Evolutionary conservation across 2,329 filamentous ascomycete genomes (phyloP), one percentile per base, ranked within the genome.

Genomic region (Beauveria brongniartii): DNA sequence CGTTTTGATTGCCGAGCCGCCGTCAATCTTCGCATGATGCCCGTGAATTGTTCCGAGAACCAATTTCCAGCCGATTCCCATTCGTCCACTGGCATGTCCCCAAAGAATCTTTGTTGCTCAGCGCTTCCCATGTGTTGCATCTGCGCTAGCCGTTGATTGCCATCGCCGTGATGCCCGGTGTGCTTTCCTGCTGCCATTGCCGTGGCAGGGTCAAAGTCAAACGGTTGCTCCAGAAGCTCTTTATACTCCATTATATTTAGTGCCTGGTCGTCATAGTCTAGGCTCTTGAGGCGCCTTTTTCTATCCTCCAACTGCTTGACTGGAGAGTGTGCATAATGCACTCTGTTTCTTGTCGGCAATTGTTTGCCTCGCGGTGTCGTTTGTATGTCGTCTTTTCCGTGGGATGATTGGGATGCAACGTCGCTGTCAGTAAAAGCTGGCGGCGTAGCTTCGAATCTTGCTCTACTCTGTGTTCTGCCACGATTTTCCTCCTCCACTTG

Each of bases 1-100:
- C 83, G 77, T 71, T 83, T 84, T 16, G 71, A 71, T 61, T 75
- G 75, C 10, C 83, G 76, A 22, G 79, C 75, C 55, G 78, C 73
- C 62, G 76, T 77, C 63, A 85, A 69, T 57, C 72, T 74, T 63
- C 75, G 71, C 69, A 84, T 76, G 47, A 85, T 71, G 3, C 73
- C 73, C 8, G 76, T 71, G 63, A 86, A 85, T 63, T 78, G 79
- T 48, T 78, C 77, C 24, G 83, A 72, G 61, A 86, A 83, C 83
- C 83, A 86, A 64, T 85, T 82, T 5, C 83, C 83, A 1, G 82
- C 78, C 16, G 77, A 74, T 65, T 86, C 82, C 83, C 83, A 86
- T 58, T 85, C 83, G 18, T 76, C 72, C 16, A 84, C 73, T 1
- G 78, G 71, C 76, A 85, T 80, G 57, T 75, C 75, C 3, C 74